A percentile compares a stretch with the other conserved stretches of the same genome.
phyloP scores from a whole-genome alignment of 2,329 filamentous ascomycete species.

The Talaromyces sp. region DNA sequence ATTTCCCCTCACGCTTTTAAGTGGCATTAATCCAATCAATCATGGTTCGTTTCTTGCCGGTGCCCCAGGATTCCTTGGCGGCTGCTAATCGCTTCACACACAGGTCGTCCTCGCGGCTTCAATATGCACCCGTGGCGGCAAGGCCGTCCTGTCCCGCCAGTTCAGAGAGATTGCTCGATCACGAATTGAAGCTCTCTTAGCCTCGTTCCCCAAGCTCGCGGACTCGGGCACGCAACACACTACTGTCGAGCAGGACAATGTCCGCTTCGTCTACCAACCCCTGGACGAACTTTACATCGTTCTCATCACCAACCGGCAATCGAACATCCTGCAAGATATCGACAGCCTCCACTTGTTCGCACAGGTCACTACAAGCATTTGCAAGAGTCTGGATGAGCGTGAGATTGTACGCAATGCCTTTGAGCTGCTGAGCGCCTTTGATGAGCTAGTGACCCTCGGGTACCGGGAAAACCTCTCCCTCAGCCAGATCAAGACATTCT shows the following conservation, averaged over 20 bases:
- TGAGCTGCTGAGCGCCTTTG: slow-evolving; percentile 91
- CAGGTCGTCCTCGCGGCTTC: slow-evolving; percentile 98
- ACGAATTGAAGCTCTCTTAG: slow-evolving; percentile 90
- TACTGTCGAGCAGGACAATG: slow-evolving; percentile 97
- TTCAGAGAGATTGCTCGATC: slow-evolving; percentile 98
- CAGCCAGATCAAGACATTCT: slow-evolving; percentile 96
- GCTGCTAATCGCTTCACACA: slow-evolving; percentile 9
- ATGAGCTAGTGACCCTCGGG: slow-evolving; percentile 91
- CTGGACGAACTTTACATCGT: slow-evolving; percentile 99
- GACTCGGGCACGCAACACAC: slow-evolving; percentile 96
- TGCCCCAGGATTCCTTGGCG: background rate
- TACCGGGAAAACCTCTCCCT: slow-evolving; percentile 95
- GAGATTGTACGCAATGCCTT: slow-evolving; percentile 95
- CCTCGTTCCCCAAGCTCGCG: slow-evolving; percentile 95
- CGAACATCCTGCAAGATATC: slow-evolving; percentile 98
- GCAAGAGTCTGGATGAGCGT: slow-evolving; percentile 90
- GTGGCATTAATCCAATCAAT: slow-evolving; percentile 2
- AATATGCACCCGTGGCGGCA: slow-evolving; percentile 96
- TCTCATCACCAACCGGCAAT: slow-evolving; percentile 97
- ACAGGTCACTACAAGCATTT: slow-evolving; percentile 93
- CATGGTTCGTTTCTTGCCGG: slow-evolving; percentile 11
- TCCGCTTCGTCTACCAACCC: slow-evolving; percentile 98
- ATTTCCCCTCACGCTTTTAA: background rate
- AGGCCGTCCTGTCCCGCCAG: slow-evolving; percentile 94
- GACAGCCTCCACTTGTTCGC: slow-evolving; percentile 97